These are phyloP conservation scores for Neurospora africana DNA, from an alignment of 495 filamentous ascomycete genomes.

Conservation along the genomic window DNA sequence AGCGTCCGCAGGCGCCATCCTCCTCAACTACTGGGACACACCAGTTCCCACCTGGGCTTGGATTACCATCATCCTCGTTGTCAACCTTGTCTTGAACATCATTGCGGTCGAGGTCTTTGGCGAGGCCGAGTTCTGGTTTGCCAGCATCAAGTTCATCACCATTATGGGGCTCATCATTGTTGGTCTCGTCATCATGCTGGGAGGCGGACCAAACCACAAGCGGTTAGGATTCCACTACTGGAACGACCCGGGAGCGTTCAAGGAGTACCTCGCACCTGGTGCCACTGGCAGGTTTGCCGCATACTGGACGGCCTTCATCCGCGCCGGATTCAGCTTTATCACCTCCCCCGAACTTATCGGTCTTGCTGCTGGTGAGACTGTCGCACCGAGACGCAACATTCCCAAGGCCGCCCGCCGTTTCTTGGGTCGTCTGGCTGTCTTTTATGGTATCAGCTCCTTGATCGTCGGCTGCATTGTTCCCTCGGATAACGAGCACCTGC, in stretches of 20 bases:
- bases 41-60: constrained; percentile 45
- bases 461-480: constrained; percentile 60
- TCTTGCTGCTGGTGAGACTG: constrained; percentile 66
- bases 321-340: constrained; percentile 40
- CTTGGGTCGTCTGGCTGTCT: constrained; percentile 57
- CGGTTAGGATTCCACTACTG: constrained; percentile 57
- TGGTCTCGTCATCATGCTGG: constrained; percentile 62
- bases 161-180: constrained; percentile 59
- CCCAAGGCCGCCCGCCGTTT: constrained; percentile 64
- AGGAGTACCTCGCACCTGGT: constrained; percentile 43
- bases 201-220: constrained; percentile 49
- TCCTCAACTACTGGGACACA: constrained; percentile 47
- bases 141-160: constrained; percentile 58
- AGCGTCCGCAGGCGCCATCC: constrained; percentile 37
- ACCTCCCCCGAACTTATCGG: constrained; percentile 41
- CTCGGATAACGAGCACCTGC: constrained; percentile 42
- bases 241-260: constrained; percentile 62
- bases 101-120: constrained; percentile 46
- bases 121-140: constrained; percentile 56
- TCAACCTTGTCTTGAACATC: constrained; percentile 35
- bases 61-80: constrained; percentile 44
- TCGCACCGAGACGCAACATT: constrained; percentile 64
- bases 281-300: constrained; percentile 37
- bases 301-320: constrained; percentile 37
- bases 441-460: constrained; percentile 62